phyloP scores from a whole-genome alignment of 495 filamentous ascomycete species.

The Elaphomyces granulatus region DNA sequence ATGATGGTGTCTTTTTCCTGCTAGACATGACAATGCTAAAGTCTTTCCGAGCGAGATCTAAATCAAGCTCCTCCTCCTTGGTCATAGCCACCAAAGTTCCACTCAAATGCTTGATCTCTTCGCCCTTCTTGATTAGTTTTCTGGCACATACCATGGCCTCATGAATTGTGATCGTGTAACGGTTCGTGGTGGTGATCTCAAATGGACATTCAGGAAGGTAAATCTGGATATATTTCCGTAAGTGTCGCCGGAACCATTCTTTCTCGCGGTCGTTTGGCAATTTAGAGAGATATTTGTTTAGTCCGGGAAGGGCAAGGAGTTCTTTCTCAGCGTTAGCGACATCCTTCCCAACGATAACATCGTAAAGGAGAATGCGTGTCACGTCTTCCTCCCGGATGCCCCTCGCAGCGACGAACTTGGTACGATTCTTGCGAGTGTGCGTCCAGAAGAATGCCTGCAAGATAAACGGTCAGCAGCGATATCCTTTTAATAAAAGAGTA shows the following conservation, averaged over 20 bases:
- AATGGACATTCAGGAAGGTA: slow-evolving; percentile 88
- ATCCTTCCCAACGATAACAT: slow-evolving; percentile 64
- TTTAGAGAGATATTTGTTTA: slow-evolving; percentile 50
- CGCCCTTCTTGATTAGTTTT: slow-evolving; percentile 58
- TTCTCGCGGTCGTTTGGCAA: slow-evolving; percentile 65
- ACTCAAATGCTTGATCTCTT: slow-evolving; percentile 77
- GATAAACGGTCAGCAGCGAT: neutral
- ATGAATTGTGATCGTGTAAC: slow-evolving; percentile 79
- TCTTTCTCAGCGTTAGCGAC: slow-evolving; percentile 50
- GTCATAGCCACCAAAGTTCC: slow-evolving; percentile 86
- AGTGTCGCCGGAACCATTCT: slow-evolving; percentile 73
- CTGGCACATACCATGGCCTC: slow-evolving; percentile 84
- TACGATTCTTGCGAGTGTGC: slow-evolving; percentile 83
- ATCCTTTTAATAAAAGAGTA: no score
- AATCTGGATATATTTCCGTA: slow-evolving; percentile 83
- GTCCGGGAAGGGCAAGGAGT: slow-evolving; percentile 55
- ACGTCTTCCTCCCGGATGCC: slow-evolving; percentile 72
- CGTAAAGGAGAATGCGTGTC: slow-evolving; percentile 57
- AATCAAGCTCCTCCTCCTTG: slow-evolving; percentile 68
- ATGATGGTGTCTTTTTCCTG: slow-evolving; percentile 68
- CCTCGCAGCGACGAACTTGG: slow-evolving; percentile 69
- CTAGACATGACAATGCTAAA: slow-evolving; percentile 95
- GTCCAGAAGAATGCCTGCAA: slow-evolving; percentile 87
- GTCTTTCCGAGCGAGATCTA: slow-evolving; percentile 66
- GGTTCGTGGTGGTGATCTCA: slow-evolving; percentile 86